phyloP scores from a whole-genome alignment of 805 yeast genomes.

The Monosporozyma servazzii region DNA sequence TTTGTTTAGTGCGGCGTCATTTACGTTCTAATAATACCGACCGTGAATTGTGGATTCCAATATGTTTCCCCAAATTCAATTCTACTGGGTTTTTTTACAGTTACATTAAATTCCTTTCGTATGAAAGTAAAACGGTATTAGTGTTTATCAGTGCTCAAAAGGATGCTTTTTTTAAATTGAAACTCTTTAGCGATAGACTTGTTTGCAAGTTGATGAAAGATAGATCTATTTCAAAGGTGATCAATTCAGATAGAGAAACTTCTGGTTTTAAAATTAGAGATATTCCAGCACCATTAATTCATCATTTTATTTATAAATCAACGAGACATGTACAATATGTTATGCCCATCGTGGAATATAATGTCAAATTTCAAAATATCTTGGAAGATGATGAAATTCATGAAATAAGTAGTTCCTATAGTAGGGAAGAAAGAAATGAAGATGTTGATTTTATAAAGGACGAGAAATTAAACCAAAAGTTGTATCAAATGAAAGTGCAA shows the following conservation, averaged over 20 bases:
- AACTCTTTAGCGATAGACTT: conserved; percentile 47
- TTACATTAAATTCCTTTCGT: conserved; percentile 53
- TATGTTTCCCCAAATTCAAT: conserved; percentile 87
- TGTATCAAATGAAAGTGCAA: conserved; percentile 20
- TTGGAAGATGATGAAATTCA: background rate
- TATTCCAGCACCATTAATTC: conserved; percentile 48
- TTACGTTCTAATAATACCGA: conserved; percentile 27
- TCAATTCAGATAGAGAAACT: conserved; percentile 19
- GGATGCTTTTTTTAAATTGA: conserved; percentile 69
- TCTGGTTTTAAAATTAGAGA: conserved; percentile 36
- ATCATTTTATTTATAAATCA: conserved; percentile 76
- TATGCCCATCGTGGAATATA: conserved; percentile 22
- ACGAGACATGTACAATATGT: conserved; percentile 47
- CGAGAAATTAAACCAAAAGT: background rate
- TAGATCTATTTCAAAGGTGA: conserved; percentile 32
- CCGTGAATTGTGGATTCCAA: conserved; percentile 87
- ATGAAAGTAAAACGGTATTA: conserved; percentile 30
- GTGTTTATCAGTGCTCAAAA: conserved; percentile 49
- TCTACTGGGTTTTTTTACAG: conserved; percentile 79
- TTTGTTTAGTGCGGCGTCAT: conserved; percentile 54
- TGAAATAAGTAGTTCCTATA: background rate
- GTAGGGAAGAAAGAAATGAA: background rate
- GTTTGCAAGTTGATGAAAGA: conserved; percentile 34
- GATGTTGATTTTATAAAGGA: background rate
- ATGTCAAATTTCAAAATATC: conserved; percentile 5